Conservation (phyloP, 495 filamentous ascomycete genomes). For the Penicillium paradoxum region DNA sequence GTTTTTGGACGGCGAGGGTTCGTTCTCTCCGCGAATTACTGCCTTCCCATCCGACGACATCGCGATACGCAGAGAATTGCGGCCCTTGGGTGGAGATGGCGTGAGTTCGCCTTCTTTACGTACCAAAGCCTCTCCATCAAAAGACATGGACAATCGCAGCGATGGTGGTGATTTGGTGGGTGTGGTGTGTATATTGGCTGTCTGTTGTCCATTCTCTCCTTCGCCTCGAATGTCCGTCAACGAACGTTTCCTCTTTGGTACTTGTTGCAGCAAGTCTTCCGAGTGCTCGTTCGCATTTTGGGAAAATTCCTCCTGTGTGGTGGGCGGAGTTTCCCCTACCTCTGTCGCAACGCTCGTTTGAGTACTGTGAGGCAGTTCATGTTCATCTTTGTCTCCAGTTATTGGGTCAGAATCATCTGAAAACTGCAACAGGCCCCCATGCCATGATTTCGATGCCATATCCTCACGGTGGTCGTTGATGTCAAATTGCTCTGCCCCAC, state of each 20-base stretch:
- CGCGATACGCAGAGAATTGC: constrained; percentile 40
- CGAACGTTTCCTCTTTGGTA: constrained; percentile 38
- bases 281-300: constrained; percentile 11
- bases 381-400: constrained; percentile 25
- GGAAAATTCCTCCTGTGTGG: constrained; percentile 19
- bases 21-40: constrained; percentile 43
- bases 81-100: constrained; percentile 63
- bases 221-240: constrained; percentile 26
- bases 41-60: constrained; percentile 51
- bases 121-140: constrained; percentile 80
- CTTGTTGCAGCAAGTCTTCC: constrained; percentile 21
- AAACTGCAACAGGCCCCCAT: constrained; percentile 24
- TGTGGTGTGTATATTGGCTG: constrained; percentile 13
- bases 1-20: constrained; percentile 48
- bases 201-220: constrained; percentile 8
- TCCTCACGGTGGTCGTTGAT: constrained; percentile 17
- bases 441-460: constrained; percentile 21
- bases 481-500: constrained; percentile 29
- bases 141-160: constrained; percentile 60
- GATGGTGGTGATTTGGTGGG: constrained; percentile 42
- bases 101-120: constrained; percentile 57
- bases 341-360: constrained; percentile 40
- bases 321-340: constrained; percentile 23
- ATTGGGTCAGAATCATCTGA: constrained; percentile 32
- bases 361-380: constrained; percentile 27